Percentiles rank a stretch among this genome's conserved stretches.
These are phyloP conservation scores for Xylaria intraflava DNA, from an alignment of 495 filamentous ascomycete species.

Conservation along the genomic window DNA sequence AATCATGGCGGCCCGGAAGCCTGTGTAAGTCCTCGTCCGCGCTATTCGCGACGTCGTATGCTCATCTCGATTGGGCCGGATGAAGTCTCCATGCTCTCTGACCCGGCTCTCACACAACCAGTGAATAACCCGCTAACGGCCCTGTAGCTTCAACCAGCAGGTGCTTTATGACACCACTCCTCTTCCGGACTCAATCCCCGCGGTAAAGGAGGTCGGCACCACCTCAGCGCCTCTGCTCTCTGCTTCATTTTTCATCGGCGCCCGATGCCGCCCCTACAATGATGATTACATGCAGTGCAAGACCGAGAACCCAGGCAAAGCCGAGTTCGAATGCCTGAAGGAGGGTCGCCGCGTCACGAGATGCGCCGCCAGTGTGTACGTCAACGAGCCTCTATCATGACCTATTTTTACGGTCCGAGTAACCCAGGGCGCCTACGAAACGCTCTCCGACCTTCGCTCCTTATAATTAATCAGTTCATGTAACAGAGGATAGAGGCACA, in stretches of 20 bases:
- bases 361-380: constrained; percentile 94
- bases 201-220: constrained; percentile 83
- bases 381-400: constrained; percentile 19
- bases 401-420: neutral
- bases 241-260: constrained; percentile 96
- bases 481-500: neutral
- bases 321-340: constrained; percentile 90
- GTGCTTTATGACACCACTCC: constrained; percentile 93
- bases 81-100: too few species aligned
- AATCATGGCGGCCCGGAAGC: constrained; percentile 44
- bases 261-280: constrained; percentile 88
- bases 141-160: constrained; percentile 79
- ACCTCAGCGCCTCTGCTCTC: constrained; percentile 86
- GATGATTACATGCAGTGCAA: constrained; percentile 99
- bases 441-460: neutral
- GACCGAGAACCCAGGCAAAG: constrained; percentile 75
- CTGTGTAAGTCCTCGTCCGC: constrained; percentile 34
- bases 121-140: constrained; percentile 16
- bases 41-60: neutral
- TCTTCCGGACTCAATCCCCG: constrained; percentile 82
- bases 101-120: too few species aligned
- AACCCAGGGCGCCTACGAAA: too few species aligned
- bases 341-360: constrained; percentile 94
- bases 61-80: constrained; percentile 21
- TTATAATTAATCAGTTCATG: neutral